Evolutionary conservation across 805 yeast species (phyloP).

Genomic region (Lachancea sp.): DNA sequence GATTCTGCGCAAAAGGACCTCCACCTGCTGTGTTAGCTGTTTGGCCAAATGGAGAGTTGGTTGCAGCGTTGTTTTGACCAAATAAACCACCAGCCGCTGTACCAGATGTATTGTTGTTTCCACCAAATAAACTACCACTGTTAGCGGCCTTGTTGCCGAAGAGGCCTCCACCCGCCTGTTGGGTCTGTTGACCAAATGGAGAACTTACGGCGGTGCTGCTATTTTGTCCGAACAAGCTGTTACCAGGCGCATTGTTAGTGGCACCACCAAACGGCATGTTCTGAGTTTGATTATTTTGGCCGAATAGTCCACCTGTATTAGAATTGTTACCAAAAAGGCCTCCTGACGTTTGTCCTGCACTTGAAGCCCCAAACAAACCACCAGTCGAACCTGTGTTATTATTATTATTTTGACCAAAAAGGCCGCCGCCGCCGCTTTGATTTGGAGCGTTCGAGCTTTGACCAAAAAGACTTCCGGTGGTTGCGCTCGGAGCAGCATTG

Average conservation of each 20-base stretch:
- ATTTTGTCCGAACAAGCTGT: constrained; percentile 35
- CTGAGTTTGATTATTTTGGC: constrained; percentile 25
- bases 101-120: constrained; percentile 18
- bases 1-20: constrained; percentile 34
- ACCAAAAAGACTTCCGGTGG: constrained; percentile 28
- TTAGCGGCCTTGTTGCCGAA: constrained; percentile 34
- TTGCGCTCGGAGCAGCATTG: constrained; percentile 33
- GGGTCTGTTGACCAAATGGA: constrained; percentile 32
- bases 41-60: constrained; percentile 26
- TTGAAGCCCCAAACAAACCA: constrained; percentile 28
- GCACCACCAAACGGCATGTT: constrained; percentile 25
- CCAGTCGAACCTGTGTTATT: constrained; percentile 16
- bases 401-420: constrained; percentile 33
- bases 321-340: constrained; percentile 40
- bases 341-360: constrained; percentile 12
- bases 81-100: constrained; percentile 23
- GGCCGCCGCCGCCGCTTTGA: constrained; percentile 30
- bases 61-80: constrained; percentile 25
- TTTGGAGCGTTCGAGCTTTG: constrained; percentile 28
- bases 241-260: constrained; percentile 10
- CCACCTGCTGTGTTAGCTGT: constrained; percentile 20
- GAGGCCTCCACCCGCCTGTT: constrained; percentile 31
- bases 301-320: constrained; percentile 29
- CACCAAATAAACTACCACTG: constrained; percentile 32
- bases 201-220: constrained; percentile 28